phyloP scores from a whole-genome alignment of 2,329 filamentous ascomycete species.

The Zalaria obscura region DNA sequence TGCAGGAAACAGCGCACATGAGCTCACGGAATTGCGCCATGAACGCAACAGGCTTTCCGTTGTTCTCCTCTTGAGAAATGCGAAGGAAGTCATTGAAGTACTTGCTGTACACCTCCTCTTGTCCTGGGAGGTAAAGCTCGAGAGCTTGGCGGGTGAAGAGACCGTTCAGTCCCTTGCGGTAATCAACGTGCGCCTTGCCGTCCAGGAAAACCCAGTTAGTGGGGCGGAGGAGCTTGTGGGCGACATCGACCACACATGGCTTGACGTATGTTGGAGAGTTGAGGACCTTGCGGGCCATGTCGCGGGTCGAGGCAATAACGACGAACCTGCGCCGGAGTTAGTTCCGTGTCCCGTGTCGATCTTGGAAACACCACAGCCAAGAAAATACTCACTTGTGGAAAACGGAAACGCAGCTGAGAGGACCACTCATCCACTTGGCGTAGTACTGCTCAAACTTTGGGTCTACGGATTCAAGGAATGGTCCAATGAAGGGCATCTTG shows the following conservation, averaged over 20 bases:
- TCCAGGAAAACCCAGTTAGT: conserved; percentile 97
- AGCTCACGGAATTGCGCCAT: conserved; percentile 88
- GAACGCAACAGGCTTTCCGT: conserved; percentile 66
- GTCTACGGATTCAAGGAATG: conserved; percentile 82
- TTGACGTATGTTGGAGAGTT: conserved; percentile 87
- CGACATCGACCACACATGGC: conserved; percentile 89
- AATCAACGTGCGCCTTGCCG: conserved; percentile 88
- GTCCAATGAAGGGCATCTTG: conserved; percentile 54
- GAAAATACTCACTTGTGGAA: conserved; percentile 95
- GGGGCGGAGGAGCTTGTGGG: conserved; percentile 79
- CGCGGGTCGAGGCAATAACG: conserved; percentile 86
- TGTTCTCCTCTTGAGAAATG: conserved; percentile 52
- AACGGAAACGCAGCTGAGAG: conserved; percentile 90
- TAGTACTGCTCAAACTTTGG: conserved; percentile 87
- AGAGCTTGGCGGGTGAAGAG: conserved; percentile 88
- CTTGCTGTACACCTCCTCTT: conserved; percentile 79
- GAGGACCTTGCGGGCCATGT: conserved; percentile 93
- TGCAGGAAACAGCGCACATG: conserved; percentile 87
- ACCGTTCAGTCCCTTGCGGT: conserved; percentile 88
- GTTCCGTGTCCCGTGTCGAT: not conserved
- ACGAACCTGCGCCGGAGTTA: conserved; percentile 58
- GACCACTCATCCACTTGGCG: conserved; percentile 81
- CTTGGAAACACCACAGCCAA: not conserved
- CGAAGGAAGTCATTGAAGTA: conserved; percentile 73
- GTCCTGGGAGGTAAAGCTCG: conserved; percentile 74